These are phyloP conservation scores for Leccinum griseonigrum DNA, from an alignment of 1,284 basidiomycete species.

Conservation along the genomic window DNA sequence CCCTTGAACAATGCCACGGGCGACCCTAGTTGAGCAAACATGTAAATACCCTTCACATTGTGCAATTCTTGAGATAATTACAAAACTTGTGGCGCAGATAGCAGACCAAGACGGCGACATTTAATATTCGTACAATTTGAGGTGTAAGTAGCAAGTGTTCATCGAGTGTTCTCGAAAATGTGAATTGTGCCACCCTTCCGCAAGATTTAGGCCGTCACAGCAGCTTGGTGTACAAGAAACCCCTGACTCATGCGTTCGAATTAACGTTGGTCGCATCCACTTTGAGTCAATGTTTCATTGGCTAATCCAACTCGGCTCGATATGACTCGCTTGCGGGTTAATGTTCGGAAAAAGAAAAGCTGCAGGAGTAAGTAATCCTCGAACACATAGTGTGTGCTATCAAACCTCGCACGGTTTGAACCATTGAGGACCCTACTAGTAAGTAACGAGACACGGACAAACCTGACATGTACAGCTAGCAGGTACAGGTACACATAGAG, in stretches of 20 bases:
- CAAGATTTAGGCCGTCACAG: neutral
- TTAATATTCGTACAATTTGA: too few relatives aligned
- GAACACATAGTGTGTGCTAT: too few relatives aligned
- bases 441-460: too few relatives aligned
- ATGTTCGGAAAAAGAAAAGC: neutral
- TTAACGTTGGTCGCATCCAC: neutral
- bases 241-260: neutral
- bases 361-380: too few relatives aligned
- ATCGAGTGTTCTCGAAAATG: neutral
- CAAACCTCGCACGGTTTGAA: too few relatives aligned
- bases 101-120: too few relatives aligned
- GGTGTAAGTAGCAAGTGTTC: neutral
- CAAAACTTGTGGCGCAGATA: too few relatives aligned
- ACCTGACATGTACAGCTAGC: too few relatives aligned
- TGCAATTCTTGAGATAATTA: neutral
- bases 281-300: neutral
- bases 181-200: neutral
- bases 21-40: neutral
- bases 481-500: too few relatives aligned
- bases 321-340: neutral
- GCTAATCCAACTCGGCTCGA: neutral
- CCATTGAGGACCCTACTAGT: too few relatives aligned
- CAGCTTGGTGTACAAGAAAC: neutral
- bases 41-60: neutral
- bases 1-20: neutral